Percentiles rank a stretch among this genome's conserved stretches.
Evolutionary conservation across 148 eudicot species (phyloP).

Genomic region (Rhododendron griersonianum): DNA sequence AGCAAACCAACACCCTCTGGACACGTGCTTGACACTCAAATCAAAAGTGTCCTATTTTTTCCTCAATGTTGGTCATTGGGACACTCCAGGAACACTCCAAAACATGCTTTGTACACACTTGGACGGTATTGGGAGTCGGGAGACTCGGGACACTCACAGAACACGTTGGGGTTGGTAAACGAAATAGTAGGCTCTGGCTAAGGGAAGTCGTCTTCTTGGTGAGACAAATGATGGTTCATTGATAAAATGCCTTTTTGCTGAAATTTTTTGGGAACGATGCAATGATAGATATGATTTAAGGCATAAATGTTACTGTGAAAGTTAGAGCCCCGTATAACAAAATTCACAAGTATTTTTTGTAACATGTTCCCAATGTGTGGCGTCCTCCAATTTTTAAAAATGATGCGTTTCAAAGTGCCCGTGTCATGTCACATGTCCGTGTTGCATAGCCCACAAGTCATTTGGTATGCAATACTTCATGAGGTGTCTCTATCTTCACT

Average conservation of each 20-base stretch:
- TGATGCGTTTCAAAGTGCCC: not conserved
- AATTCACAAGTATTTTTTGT: not conserved
- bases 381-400: not conserved
- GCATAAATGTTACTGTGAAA: too few species aligned
- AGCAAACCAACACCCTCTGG: not conserved
- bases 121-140: not conserved
- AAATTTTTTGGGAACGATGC: too few species aligned
- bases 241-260: too few species aligned
- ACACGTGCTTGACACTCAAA: not conserved
- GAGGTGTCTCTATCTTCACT: not conserved
- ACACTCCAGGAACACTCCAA: not conserved
- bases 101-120: too few species aligned
- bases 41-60: too few species aligned
- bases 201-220: too few species aligned
- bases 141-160: not conserved
- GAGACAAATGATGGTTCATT: too few species aligned
- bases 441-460: not conserved
- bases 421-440: not conserved
- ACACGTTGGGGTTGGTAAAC: not conserved
- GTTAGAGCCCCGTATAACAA: too few species aligned
- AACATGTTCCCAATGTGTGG: not conserved
- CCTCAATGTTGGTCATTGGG: too few species aligned
- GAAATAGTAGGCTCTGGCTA: not conserved
- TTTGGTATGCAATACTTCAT: not conserved
- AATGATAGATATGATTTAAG: not conserved